Evolutionary conservation across 1,139 yeast species (phyloP).

Genomic region (Taphrina wiesneri): DNA sequence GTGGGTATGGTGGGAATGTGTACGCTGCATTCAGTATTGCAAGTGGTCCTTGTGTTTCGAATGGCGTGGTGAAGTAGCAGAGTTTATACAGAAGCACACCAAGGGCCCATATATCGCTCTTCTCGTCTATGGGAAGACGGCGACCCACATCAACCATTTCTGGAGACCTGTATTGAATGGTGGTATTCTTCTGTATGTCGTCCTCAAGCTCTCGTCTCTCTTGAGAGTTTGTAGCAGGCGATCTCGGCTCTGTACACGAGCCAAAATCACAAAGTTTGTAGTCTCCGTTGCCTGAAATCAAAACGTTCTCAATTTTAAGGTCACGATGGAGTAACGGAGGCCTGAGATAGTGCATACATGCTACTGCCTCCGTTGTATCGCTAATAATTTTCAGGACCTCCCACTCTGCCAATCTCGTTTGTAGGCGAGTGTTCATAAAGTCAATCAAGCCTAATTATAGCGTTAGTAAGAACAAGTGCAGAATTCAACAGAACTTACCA

Average conservation of each 20-base stretch:
- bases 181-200: conserved; percentile 86
- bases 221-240: conserved; percentile 64
- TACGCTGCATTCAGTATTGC: conserved; percentile 66
- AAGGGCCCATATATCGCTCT: conserved; percentile 94
- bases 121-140: conserved; percentile 88
- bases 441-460: conserved; percentile 68
- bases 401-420: conserved; percentile 73
- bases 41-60: conserved; percentile 74
- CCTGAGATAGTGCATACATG: conserved; percentile 79
- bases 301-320: conserved; percentile 90
- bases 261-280: conserved; percentile 94
- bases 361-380: conserved; percentile 79
- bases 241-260: conserved; percentile 67
- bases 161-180: conserved; percentile 96
- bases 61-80: conserved; percentile 93
- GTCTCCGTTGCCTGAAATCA: conserved; percentile 68
- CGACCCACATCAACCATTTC: conserved; percentile 90
- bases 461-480: neutral
- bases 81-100: conserved; percentile 88
- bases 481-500: conserved; percentile 46
- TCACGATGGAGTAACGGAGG: conserved; percentile 90
- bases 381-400: conserved; percentile 82
- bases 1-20: conserved; percentile 55
- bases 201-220: conserved; percentile 71
- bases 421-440: conserved; percentile 87